phyloP scores from a whole-genome alignment of 179 eudicot genomes.

The Heliamphora pulchella region DNA sequence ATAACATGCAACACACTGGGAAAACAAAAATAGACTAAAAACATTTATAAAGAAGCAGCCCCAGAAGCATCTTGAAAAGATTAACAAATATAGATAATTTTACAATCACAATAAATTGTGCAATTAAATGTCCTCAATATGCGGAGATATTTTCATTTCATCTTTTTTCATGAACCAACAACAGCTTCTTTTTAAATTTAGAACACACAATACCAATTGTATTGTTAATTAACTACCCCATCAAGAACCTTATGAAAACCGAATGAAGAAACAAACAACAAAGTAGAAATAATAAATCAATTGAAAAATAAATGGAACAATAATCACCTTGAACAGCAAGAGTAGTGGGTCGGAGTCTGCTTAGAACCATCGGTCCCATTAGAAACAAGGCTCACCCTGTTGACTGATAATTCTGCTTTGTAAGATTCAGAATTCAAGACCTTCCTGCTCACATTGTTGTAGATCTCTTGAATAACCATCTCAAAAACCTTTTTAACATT shows the following conservation, averaged over 20 bases:
- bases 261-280: background rate
- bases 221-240: constrained; percentile 1
- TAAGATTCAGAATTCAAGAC: constrained; percentile 61
- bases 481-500: constrained; percentile 59
- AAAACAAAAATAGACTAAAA: background rate
- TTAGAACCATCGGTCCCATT: constrained; percentile 25
- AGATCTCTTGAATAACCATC: constrained; percentile 52
- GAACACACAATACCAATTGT: background rate
- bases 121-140: background rate
- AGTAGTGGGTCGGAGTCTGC: constrained; percentile 14
- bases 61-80: background rate
- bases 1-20: background rate
- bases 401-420: constrained; percentile 49
- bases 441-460: constrained; percentile 49
- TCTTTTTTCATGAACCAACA: background rate
- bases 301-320: background rate
- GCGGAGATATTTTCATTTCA: background rate
- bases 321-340: constrained; percentile 43
- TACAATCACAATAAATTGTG: background rate
- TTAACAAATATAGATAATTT: background rate
- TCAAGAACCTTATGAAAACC: background rate
- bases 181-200: background rate
- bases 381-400: constrained; percentile 51
- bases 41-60: background rate
- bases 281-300: constrained; percentile 11